These are phyloP conservation scores for carrot (Daucus carota) DNA, from an alignment of 129 eudicot genomes.

Conservation along the genomic window DNA sequence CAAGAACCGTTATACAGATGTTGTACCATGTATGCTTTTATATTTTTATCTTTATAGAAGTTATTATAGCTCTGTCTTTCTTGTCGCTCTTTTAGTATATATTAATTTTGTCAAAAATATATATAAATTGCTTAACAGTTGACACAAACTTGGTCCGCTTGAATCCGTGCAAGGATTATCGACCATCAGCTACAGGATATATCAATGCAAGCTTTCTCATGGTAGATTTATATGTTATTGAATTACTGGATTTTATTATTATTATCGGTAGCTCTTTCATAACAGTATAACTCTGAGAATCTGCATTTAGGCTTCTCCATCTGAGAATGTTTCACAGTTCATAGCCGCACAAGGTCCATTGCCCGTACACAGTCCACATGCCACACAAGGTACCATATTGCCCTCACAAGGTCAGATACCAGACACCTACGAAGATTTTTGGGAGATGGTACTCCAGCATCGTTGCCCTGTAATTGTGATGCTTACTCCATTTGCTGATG, in stretches of 20 bases:
- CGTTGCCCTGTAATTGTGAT: constrained; percentile 77
- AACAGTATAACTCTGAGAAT: neutral
- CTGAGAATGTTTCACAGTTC: constrained; percentile 70
- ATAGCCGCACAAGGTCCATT: constrained; percentile 91
- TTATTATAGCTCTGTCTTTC: neutral
- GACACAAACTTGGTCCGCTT: constrained; percentile 73
- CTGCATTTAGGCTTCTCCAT: constrained; percentile 49
- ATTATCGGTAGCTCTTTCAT: neutral
- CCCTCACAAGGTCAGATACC: constrained; percentile 30
- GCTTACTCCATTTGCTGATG: constrained; percentile 80
- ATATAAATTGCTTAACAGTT: constrained; percentile 49
- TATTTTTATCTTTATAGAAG: neutral
- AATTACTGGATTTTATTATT: neutral
- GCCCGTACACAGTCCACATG: constrained; percentile 70
- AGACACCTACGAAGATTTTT: constrained; percentile 81
- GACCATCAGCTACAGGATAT: constrained; percentile 78
- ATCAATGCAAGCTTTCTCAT: constrained; percentile 73
- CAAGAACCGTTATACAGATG: constrained; percentile 87
- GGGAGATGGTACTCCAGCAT: constrained; percentile 94
- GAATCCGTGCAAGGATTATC: constrained; percentile 69
- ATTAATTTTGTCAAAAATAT: constrained; percentile 10
- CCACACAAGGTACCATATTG: constrained; percentile 69
- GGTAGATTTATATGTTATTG: constrained; percentile 21
- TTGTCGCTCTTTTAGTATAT: neutral
- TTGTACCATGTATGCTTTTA: constrained; percentile 60